A percentile compares a stretch with the other conserved stretches of the same genome.
Conservation (phyloP, 1,139 yeast species). For the Hyphopichia buzzinii region DNA sequence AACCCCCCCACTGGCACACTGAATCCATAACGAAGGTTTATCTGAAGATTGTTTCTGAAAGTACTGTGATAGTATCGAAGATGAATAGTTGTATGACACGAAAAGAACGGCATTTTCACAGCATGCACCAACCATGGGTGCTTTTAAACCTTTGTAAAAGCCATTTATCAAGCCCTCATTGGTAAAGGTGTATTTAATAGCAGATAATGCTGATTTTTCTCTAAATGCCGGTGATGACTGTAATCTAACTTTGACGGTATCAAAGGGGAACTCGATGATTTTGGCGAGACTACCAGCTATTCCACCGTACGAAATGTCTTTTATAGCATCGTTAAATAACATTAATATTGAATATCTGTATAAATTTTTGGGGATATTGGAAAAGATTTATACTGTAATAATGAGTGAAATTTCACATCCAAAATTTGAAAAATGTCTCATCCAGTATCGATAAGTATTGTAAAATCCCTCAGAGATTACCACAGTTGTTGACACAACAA, state of each 20-base stretch:
- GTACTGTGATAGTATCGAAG: slow-evolving; percentile 5
- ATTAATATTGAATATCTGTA: too few species aligned
- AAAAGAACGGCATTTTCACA: slow-evolving; percentile 78
- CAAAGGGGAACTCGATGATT: slow-evolving; percentile 86
- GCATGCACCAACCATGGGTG: slow-evolving; percentile 87
- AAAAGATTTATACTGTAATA: too few species aligned
- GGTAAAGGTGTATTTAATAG: slow-evolving; percentile 57
- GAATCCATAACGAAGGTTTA: slow-evolving; percentile 33
- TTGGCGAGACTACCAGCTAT: slow-evolving; percentile 81
- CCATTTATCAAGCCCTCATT: slow-evolving; percentile 63
- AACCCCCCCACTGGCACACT: slow-evolving; percentile 68
- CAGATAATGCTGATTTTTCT: slow-evolving; percentile 50
- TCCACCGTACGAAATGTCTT: slow-evolving; percentile 48
- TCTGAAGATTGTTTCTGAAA: slow-evolving; percentile 14
- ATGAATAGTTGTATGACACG: slow-evolving; percentile 47
- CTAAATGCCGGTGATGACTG: slow-evolving; percentile 58
- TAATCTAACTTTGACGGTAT: slow-evolving; percentile 84
- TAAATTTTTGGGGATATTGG: too few species aligned
- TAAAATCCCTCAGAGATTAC: too few species aligned
- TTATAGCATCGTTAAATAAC: slow-evolving; percentile 20
- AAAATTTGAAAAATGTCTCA: too few species aligned
- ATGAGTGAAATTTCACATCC: too few species aligned
- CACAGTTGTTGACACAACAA: too few species aligned
- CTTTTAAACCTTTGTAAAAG: slow-evolving; percentile 61
- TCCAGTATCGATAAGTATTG: too few species aligned